Evolutionary conservation across 495 filamentous ascomycete genomes (phyloP), one percentile per base, ranked within the genome.

Genomic region (Aspergillus ostianus): DNA sequence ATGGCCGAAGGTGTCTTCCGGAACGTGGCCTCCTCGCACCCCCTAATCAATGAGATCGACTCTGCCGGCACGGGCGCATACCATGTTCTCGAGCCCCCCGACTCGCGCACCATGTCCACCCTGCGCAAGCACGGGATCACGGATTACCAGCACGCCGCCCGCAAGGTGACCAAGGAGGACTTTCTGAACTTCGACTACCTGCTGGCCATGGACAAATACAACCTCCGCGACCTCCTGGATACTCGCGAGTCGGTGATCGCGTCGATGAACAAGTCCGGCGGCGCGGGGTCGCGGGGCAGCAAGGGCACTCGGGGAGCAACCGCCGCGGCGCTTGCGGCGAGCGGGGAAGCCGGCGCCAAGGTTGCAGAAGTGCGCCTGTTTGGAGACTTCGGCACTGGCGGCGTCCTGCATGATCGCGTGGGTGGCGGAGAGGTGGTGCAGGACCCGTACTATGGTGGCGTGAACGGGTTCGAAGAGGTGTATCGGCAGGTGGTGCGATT

Each of bases 1-100:
- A 98, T 98, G 94, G 92, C 93, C 32, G 93, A 97, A 78, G 94
- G 87, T 46, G 89, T 94, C 60, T 97, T 98, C 78, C 85, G 84
- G 41, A 83, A 85, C 27, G 72, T 95, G 7, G 84, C 85, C n/a
- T 73, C 79, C 59, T 73, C 80, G 45, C 70, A 81, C 47, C 82
- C 77, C 50, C 79, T 85, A 17, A 84, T 97, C 63, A 73, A 76
- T 15, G 77, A 79, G 45, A 88, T 97, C 47, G 94, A 97, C 73
- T 95, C 90, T 12, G 92, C 90, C 67, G 94, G 94, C 41, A 98
- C 93, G 21, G 89, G 84, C 20, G 90, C 84, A 32, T 98, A 97
- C 66, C 93, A 96, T 67, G 75, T 77, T 54, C 85, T 87, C 55
- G 83, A 86, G 41, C 76, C 78, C 13, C 90, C 94, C 0, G 93